Evolutionary conservation across 2,329 filamentous ascomycete species (phyloP).

Genomic region (Hypoxylon sp.): DNA sequence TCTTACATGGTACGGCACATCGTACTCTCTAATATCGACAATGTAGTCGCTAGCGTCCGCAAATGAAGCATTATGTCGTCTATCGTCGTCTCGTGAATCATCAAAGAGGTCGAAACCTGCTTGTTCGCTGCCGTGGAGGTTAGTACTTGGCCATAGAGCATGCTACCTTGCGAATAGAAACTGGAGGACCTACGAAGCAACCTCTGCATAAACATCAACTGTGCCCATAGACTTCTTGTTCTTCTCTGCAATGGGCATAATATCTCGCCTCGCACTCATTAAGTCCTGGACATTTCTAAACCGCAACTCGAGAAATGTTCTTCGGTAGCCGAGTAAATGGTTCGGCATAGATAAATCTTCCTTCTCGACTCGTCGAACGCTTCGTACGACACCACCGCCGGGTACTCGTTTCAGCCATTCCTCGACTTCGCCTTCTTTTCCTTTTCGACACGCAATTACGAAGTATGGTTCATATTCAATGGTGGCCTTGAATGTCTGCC

Average conservation of each 20-base stretch:
- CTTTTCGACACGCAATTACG: slow-evolving; percentile 88
- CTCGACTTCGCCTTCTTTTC: slow-evolving; percentile 92
- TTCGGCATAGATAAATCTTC: slow-evolving; percentile 97
- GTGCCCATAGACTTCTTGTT: slow-evolving; percentile 97
- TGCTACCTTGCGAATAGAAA: neutral
- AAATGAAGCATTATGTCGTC: slow-evolving; percentile 80
- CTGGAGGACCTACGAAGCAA: slow-evolving; percentile 77
- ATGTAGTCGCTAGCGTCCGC: slow-evolving; percentile 96
- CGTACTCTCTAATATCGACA: slow-evolving; percentile 98
- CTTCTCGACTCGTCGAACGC: slow-evolving; percentile 83
- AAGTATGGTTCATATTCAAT: slow-evolving; percentile 98
- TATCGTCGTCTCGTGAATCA: slow-evolving; percentile 83
- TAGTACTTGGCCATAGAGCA: slow-evolving; percentile 18
- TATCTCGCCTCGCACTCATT: slow-evolving; percentile 83
- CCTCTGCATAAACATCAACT: slow-evolving; percentile 98
- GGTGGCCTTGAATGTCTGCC: slow-evolving; percentile 94
- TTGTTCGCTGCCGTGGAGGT: slow-evolving; percentile 51
- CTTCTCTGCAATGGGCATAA: slow-evolving; percentile 93
- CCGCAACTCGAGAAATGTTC: slow-evolving; percentile 87
- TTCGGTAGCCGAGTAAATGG: slow-evolving; percentile 89
- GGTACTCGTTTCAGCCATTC: slow-evolving; percentile 89
- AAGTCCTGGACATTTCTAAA: slow-evolving; percentile 92
- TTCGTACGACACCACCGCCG: slow-evolving; percentile 85
- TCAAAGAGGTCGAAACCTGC: slow-evolving; percentile 90
- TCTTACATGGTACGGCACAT: slow-evolving; percentile 98